phyloP scores from a whole-genome alignment of 106 monocot species.

The Dendrobium catenatum region DNA sequence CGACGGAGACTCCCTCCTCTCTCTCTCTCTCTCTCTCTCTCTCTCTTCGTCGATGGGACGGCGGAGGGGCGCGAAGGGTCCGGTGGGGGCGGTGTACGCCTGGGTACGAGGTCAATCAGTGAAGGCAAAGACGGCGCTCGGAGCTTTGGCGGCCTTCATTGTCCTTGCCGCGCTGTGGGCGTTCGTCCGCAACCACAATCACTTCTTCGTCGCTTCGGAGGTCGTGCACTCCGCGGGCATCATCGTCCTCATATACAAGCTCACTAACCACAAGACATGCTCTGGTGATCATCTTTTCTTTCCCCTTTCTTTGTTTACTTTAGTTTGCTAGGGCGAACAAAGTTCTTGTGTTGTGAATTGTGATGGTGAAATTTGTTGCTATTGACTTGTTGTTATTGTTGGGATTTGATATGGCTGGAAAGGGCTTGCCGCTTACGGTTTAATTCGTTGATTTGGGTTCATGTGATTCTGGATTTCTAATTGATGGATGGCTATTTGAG shows the following conservation, averaged over 20 bases:
- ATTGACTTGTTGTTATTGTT: not conserved
- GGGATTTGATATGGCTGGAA: not conserved
- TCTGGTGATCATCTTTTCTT: constrained; percentile 3
- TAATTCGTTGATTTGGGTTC: not conserved
- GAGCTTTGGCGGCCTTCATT: constrained; percentile 8
- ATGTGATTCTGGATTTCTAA: not conserved
- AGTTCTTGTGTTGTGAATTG: not conserved
- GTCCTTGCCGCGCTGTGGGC: not conserved
- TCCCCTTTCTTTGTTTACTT: not conserved
- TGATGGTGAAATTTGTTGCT: not conserved
- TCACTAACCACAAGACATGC: constrained; percentile 12
- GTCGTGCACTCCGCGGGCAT: constrained; percentile 19
- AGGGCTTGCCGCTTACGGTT: not conserved
- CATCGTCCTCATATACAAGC: constrained; percentile 21
- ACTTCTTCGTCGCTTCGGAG: constrained; percentile 16
- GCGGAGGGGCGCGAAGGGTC: constrained; percentile 9
- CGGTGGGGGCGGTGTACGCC: constrained; percentile 2
- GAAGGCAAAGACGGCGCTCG: constrained; percentile 8
- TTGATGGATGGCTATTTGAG: not conserved
- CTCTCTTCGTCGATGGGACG: constrained; percentile 9
- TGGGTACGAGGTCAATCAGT: constrained; percentile 17
- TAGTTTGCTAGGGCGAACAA: not conserved
- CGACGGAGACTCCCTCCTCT: not conserved
- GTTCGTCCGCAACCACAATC: not conserved
- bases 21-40: not conserved